Conservation (phyloP, 2,329 filamentous ascomycete species). For the Penicillium polonicum region DNA sequence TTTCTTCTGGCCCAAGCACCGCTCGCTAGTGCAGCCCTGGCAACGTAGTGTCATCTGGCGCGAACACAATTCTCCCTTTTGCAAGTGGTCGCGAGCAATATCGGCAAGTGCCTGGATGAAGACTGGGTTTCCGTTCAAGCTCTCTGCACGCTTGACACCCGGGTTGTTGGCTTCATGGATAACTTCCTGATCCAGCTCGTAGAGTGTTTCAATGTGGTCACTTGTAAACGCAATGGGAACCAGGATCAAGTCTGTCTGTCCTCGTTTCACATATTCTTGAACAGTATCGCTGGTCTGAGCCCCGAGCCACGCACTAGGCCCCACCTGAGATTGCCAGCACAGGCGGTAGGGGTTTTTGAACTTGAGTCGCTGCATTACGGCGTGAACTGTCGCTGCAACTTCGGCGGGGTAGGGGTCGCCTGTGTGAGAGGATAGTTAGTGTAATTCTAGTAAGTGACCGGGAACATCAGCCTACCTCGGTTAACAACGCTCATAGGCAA, state of each 20-base stretch:
- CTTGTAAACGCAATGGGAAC: conserved; percentile 97
- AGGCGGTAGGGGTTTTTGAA: conserved; percentile 90
- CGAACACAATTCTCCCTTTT: conserved; percentile 69
- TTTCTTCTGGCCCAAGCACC: conserved; percentile 71
- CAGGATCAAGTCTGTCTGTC: conserved; percentile 84
- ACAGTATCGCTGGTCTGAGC: conserved; percentile 90
- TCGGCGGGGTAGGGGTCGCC: conserved; percentile 94
- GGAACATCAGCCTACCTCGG: conserved; percentile 57
- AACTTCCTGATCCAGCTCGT: conserved; percentile 89
- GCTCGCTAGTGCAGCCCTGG: conserved; percentile 87
- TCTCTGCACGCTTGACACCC: conserved; percentile 87
- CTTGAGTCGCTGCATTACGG: conserved; percentile 88
- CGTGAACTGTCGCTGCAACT: conserved; percentile 91
- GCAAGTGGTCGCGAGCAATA: conserved; percentile 76
- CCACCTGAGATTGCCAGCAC: conserved; percentile 98
- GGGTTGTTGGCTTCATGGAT: conserved; percentile 76
- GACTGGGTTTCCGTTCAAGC: conserved; percentile 82
- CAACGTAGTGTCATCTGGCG: conserved; percentile 87
- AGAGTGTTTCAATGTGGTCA: conserved; percentile 98
- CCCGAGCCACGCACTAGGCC: conserved; percentile 90
- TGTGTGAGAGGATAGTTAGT: conserved; percentile 31
- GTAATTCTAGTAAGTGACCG: background rate
- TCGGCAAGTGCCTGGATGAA: conserved; percentile 91
- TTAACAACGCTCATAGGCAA: conserved; percentile 98
- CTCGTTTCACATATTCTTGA: conserved; percentile 82